Conservation (phyloP, 176 grass and related monocot genomes). For the Ensete glaucum region DNA sequence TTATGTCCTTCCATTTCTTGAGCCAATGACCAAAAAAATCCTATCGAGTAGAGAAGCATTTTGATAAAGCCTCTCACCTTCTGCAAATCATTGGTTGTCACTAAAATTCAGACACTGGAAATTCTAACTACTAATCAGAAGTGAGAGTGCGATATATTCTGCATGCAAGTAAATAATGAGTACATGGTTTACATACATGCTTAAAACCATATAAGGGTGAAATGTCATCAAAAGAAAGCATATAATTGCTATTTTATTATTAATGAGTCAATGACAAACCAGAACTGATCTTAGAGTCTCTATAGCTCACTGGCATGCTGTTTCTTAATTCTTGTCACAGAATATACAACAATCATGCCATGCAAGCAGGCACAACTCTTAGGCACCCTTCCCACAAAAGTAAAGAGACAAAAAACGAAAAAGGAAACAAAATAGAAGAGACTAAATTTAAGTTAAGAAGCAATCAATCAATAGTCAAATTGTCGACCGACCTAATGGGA, state of each 20-base stretch:
- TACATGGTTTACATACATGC: background rate
- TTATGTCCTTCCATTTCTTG: background rate
- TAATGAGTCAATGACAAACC: background rate
- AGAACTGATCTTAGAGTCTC: background rate
- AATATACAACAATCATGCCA: background rate
- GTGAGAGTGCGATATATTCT: too few relatives aligned
- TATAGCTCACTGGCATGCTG: background rate
- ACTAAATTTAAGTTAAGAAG: background rate
- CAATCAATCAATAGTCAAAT: background rate
- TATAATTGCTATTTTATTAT: background rate
- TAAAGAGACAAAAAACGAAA: background rate
- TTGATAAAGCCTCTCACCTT: too few relatives aligned
- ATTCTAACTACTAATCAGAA: too few relatives aligned
- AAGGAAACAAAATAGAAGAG: background rate
- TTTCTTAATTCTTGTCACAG: background rate
- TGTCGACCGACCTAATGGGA: too few relatives aligned
- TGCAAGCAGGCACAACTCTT: background rate
- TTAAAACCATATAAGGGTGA: background rate
- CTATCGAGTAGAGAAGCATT: background rate
- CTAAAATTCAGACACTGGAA: too few relatives aligned
- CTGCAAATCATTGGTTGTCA: too few relatives aligned
- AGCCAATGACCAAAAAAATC: background rate
- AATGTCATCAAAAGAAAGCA: background rate
- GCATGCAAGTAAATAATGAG: too few relatives aligned
- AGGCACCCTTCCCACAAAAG: background rate